These are phyloP conservation scores for Ophiobolus disseminans DNA, from an alignment of 2,329 filamentous ascomycete genomes.

Conservation along the genomic window DNA sequence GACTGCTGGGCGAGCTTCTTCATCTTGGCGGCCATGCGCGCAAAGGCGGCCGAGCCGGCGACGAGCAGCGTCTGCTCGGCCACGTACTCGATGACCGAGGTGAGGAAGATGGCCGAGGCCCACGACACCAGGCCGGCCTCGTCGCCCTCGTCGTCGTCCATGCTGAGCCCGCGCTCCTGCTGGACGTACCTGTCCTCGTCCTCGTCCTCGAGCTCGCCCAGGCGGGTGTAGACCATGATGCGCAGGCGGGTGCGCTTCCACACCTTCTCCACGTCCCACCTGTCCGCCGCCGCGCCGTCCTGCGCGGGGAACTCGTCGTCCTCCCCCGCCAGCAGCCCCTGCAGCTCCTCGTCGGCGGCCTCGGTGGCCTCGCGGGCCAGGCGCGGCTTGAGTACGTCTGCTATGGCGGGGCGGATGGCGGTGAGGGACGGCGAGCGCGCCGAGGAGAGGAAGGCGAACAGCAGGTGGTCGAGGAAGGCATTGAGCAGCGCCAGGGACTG, in stretches of 20 bases:
- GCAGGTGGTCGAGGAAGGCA: slow-evolving; percentile 88
- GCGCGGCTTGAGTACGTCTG: slow-evolving; percentile 86
- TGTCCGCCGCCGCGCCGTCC: slow-evolving; percentile 51
- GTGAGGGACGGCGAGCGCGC: slow-evolving; percentile 79
- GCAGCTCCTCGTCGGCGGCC: slow-evolving; percentile 83
- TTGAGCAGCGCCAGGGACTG: slow-evolving; percentile 82
- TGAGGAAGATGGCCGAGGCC: slow-evolving; percentile 92
- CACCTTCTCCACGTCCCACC: slow-evolving; percentile 89
- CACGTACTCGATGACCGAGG: slow-evolving; percentile 91
- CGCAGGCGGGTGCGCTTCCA: slow-evolving; percentile 93
- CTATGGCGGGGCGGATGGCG: slow-evolving; percentile 79
- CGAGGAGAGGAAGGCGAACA: slow-evolving; percentile 86
- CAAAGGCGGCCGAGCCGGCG: slow-evolving; percentile 82
- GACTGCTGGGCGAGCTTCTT: slow-evolving; percentile 42
- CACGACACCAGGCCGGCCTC: slow-evolving; percentile 71
- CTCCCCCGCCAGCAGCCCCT: slow-evolving; percentile 87
- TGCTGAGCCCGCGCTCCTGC: slow-evolving; percentile 69
- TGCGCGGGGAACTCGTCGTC: slow-evolving; percentile 49
- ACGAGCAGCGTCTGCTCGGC: slow-evolving; percentile 90
- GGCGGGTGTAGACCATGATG: slow-evolving; percentile 97
- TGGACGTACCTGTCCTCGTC: slow-evolving; percentile 91
- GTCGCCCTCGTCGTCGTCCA: slow-evolving; percentile 54
- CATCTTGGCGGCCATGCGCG: slow-evolving; percentile 59
- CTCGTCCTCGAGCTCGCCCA: slow-evolving; percentile 97
- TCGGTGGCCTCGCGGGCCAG: slow-evolving; percentile 84